Percentiles rank a stretch among this genome's conserved stretches.
These are phyloP conservation scores for Microbotryum scabiosae DNA, from an alignment of 1,284 basidiomycete species.

Conservation along the genomic window DNA sequence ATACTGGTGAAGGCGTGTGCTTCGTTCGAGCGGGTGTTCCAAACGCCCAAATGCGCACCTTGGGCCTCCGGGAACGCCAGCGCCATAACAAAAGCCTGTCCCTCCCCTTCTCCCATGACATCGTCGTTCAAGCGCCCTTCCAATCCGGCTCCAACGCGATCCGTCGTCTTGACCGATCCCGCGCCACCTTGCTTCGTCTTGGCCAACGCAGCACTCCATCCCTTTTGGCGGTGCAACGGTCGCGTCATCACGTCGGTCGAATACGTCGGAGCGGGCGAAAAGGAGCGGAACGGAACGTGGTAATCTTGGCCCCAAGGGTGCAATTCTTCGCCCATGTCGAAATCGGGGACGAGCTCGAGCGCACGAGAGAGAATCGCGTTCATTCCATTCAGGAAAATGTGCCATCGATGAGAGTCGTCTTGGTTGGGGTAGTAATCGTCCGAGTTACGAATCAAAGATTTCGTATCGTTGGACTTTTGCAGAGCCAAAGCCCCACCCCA, in stretches of 20 bases:
- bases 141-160: conserved; percentile 5
- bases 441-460: conserved; percentile 18
- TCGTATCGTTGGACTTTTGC: not conserved
- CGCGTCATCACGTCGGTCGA: conserved; percentile 19
- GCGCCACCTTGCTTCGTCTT: conserved; percentile 4
- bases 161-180: conserved; percentile 17
- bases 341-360: conserved; percentile 31
- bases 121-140: conserved; percentile 18
- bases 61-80: conserved; percentile 3
- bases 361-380: conserved; percentile 23
- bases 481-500: conserved; percentile 16
- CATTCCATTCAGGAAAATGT: conserved; percentile 33
- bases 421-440: conserved; percentile 37
- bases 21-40: conserved; percentile 19
- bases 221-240: not conserved
- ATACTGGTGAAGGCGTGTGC: not conserved
- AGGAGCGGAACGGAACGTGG: conserved; percentile 35
- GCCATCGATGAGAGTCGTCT: conserved; percentile 35
- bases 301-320: conserved; percentile 14
- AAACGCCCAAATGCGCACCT: conserved; percentile 24
- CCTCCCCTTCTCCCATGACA: conserved; percentile 11
- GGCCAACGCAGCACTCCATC: conserved; percentile 9
- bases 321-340: conserved; percentile 35
- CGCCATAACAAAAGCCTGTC: conserved; percentile 18
- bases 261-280: conserved; percentile 28